A percentile compares a stretch with the other conserved stretches of the same genome.
Conservation (phyloP, 2,329 filamentous ascomycete genomes). For the Mariannaea elegans region DNA sequence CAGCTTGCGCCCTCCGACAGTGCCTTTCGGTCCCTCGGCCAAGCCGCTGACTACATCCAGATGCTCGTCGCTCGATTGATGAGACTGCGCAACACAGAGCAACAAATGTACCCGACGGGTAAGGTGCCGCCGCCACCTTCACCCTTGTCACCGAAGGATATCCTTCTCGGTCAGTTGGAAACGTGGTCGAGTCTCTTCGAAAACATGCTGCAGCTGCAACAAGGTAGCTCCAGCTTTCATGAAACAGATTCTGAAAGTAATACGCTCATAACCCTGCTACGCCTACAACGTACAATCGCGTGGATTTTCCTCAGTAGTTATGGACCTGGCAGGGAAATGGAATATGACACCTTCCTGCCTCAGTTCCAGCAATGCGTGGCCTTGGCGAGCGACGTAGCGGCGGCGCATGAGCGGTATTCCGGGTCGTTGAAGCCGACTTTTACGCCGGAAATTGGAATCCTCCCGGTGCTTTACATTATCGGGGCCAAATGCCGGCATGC, state of each 20-base stretch:
- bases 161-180: conserved; percentile 35
- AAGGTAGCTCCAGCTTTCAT: background rate
- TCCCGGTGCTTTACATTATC: conserved; percentile 47
- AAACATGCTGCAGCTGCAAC: conserved; percentile 33
- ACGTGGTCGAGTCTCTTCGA: conserved; percentile 41
- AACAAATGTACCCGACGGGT: conserved; percentile 27
- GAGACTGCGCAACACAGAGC: conserved; percentile 38
- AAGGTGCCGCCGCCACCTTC: conserved; percentile 15
- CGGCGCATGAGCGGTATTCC: conserved; percentile 34
- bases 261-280: conserved; percentile 40
- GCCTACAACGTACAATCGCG: conserved; percentile 43
- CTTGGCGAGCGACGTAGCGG: conserved; percentile 34
- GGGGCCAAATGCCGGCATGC: conserved; percentile 49
- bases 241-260: conserved; percentile 19
- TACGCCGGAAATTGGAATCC: conserved; percentile 37
- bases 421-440: conserved; percentile 40
- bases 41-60: conserved; percentile 46
- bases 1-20: conserved; percentile 19
- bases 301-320: conserved; percentile 28
- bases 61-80: conserved; percentile 43
- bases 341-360: conserved; percentile 42
- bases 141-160: conserved; percentile 15
- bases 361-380: conserved; percentile 41
- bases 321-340: conserved; percentile 41
- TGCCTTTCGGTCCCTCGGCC: conserved; percentile 42